Base-by-base conservation (phyloP, 805 yeast species). In the Schwanniomyces sp. region DNA sequence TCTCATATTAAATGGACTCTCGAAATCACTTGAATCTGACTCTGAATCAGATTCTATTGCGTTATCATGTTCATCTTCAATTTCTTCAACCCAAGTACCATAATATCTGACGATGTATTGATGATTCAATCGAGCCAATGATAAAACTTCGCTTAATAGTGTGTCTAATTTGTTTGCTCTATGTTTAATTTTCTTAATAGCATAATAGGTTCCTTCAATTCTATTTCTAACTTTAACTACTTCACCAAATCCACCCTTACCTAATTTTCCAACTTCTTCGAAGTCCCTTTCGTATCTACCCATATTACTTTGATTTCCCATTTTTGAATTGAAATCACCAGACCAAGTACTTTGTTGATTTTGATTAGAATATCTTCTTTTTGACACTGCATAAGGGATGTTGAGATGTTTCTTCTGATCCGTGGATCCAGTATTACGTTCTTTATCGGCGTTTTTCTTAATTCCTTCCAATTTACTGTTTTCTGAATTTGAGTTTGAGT, bases 201-300 rank as follows among this genome's bases (percentile, higher is more conserved):
- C 99, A 64, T 94, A 94, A 56, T 88, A 88, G 12, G 97, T 78
- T 17, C 99, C 98, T 62, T 94, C 99, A 53, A 94, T 78, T 49
- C 91, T 80, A 63, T 91, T 92, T 51, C 99, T 75, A 0, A 94
- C 98, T 59, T 92, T 91, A n/a, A 94, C 97, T 7, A 94, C 99
- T 64, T 94, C 97, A 5, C 99, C 99, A 68, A 87, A 94, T 0
- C 96, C 99, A 34, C 99, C 99, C 56, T 84, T 82, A 2, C 99
- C 99, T 7, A 94, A 69, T 17, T 85, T 81, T 0, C 92, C 94
- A 39, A 90, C 87, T 62, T 94, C 99, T 64, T 94, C 99, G 66
- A 95, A 94, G 62, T 94, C 99, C 52, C 91, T 82, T 3, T 84
- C 87, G 62, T 92, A 94, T 52, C 99, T 75, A 0, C 96, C 90